Conservation (phyloP, 2,329 filamentous ascomycete species). For the Penicillium sclerotiorum region DNA sequence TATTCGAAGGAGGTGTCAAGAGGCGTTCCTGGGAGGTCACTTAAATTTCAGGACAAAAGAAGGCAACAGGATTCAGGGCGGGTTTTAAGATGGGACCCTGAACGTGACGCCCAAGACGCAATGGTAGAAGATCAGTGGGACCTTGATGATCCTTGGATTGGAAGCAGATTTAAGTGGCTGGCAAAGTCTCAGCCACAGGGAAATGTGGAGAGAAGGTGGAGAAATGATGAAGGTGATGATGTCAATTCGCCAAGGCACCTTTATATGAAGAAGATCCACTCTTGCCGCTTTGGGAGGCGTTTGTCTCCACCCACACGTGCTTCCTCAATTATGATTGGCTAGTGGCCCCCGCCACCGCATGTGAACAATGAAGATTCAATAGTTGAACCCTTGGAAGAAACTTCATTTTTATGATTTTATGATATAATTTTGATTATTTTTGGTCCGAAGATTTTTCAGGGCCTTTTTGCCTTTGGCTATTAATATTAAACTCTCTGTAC, state of each 20-base stretch:
- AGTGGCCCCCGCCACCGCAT: conserved; percentile 11
- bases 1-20: too few relatives aligned
- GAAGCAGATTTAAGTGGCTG: neutral
- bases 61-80: conserved; percentile 18
- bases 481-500: too few relatives aligned
- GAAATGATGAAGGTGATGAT: conserved; percentile 7
- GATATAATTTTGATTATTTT: too few relatives aligned
- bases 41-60: neutral
- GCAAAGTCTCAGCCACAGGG: conserved; percentile 2
- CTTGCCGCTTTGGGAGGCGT: conserved; percentile 4
- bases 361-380: conserved; percentile 14
- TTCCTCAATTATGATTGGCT: neutral
- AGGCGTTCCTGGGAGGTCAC: too few relatives aligned
- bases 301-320: neutral
- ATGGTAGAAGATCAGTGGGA: conserved; percentile 9
- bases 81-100: conserved; percentile 13
- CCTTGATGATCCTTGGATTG: neutral
- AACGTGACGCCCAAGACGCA: conserved; percentile 11
- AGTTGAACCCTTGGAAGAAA: too few relatives aligned
- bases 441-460: too few relatives aligned
- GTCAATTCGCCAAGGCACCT: conserved; percentile 5
- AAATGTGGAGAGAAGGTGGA: neutral
- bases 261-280: conserved; percentile 2
- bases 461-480: conserved; percentile 32
- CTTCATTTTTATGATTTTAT: conserved; percentile 36